Evolutionary conservation across 2,329 filamentous ascomycete genomes (phyloP), one percentile per base, ranked within the genome.

Genomic region (Trichothecium roseum): DNA sequence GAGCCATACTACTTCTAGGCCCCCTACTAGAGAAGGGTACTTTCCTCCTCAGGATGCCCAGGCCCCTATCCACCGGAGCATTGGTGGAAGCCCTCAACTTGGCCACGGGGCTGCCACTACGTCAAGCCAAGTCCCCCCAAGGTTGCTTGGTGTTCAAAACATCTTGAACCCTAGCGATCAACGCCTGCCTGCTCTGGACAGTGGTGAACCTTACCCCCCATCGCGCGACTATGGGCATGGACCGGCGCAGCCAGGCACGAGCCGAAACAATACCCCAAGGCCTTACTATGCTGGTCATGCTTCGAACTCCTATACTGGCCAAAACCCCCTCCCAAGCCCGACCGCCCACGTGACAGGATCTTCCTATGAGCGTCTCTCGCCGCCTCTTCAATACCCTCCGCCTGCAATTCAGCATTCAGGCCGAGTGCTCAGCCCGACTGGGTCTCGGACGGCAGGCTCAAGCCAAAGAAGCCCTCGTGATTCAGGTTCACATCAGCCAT

Each of bases 1-100:
- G 59, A 68, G 62, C 52, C 63, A 57, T 47, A 56, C 28, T 18
- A 24, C 61, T 44, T 62, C 64, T 44, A 61, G 55, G 48, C 67
- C 65, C 37, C 60, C 66, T 42, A 47, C 57, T 41, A 52, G 53
- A 51, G 55, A 56, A 44, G 47, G 51, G 32, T 48, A 49, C 35
- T 33, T 34, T 36, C 48, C 52, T 18, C 45, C 50, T 34, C 44
- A 41, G 37, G 45, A 45, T 30, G 38, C 40, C 36, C 49, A 45
- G 28, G 8, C 28, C 20, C 14, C 16, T 5, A 13, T 22, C n/a
- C 16, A 28, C 16, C 17, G 14, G 4, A 8, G 18, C 10, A 42
- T 44, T 40, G 48, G 54, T 40, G 32, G 38, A 16, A 45, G 42
- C 26, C 48, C 45, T 33, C 47, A 50, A 26, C 32, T 43, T 14